Evolutionary conservation across 179 eudicot genomes (phyloP), one percentile per base, ranked within the genome.

Genomic region (Patellifolia procumbens): DNA sequence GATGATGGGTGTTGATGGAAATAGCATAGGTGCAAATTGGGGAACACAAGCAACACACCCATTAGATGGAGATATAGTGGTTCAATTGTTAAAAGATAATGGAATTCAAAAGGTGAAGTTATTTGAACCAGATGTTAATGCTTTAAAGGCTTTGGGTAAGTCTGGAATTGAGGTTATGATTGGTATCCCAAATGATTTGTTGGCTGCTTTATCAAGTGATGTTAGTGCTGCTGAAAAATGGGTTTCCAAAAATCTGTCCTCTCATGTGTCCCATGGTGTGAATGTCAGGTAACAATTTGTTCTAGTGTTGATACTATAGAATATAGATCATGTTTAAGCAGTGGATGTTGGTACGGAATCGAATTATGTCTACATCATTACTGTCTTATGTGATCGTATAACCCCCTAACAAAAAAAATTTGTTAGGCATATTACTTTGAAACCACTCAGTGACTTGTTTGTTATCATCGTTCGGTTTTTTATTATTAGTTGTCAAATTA

Each of bases 101-200:
- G 93, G 97, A 77, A 81, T 95, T 62, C 85, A 84, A 53, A 95
- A 90, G 55, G 92, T 91, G 32, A 95, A 95, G 87, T 86, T 95
- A 19, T 95, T 95, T 77, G 99, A 95, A 75, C 88, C 99, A 16
- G 98, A 95, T 79, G 85, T 82, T 75, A 86, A 82, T 39, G 80
- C 90, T 0, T 66, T 95, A 72, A 90, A 75, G 56, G 97, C 99
- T 74, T 72, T 95, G 42, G 89, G 91, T 1, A 86, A 80, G 67
- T 83, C 99, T 62, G 91, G 90, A 68, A 79, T 94, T 74, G 97
- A 94, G 73, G 97, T 94, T 59, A 94, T 94, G 97, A 89, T 94
- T 79, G 98, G 98, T 5, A 94, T 94, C 37, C 98, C 98, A 3
- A 94, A 94, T 85, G 98, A 94, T 70, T 84, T 91, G 87, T 88